A percentile compares a stretch with the other conserved stretches of the same genome.
These are phyloP conservation scores for Clavispora asparagi DNA, from an alignment of 805 yeast genomes.

Conservation along the genomic window DNA sequence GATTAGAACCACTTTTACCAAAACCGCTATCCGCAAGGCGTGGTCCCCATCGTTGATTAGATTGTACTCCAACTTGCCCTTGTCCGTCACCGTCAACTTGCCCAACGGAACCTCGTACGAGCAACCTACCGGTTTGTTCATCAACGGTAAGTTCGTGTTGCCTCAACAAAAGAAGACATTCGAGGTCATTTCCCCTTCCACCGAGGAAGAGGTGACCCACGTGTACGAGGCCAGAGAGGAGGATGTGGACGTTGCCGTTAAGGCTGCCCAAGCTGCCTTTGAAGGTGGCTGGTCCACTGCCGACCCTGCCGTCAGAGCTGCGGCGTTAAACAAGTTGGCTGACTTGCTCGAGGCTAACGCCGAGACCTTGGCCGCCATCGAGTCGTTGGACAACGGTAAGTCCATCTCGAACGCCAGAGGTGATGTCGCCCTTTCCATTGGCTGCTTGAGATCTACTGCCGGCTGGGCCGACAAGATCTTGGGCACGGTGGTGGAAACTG, in stretches of 20 bases:
- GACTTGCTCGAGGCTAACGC: constrained; percentile 68
- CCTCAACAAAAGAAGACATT: constrained; percentile 55
- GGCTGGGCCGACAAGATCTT: constrained; percentile 88
- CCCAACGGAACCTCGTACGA: constrained; percentile 71
- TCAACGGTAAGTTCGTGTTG: constrained; percentile 73
- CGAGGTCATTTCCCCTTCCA: constrained; percentile 60
- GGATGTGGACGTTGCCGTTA: constrained; percentile 81
- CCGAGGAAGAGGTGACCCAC: constrained; percentile 63
- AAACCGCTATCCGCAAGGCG: background rate
- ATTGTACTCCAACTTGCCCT: constrained; percentile 28
- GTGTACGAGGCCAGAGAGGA: constrained; percentile 72
- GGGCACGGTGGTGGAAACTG: constrained; percentile 75
- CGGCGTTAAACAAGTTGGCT: constrained; percentile 64
- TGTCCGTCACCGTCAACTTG: constrained; percentile 43
- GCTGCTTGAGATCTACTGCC: constrained; percentile 76
- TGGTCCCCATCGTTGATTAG: constrained; percentile 12
- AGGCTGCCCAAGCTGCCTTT: constrained; percentile 79
- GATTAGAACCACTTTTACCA: constrained; percentile 5
- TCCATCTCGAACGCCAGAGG: constrained; percentile 65
- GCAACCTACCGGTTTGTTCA: constrained; percentile 87
- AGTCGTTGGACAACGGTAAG: constrained; percentile 88
- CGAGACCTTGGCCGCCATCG: constrained; percentile 72
- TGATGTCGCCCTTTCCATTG: constrained; percentile 66
- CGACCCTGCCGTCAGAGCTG: constrained; percentile 66
- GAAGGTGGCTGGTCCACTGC: constrained; percentile 59